Percentiles rank a stretch among this genome's conserved stretches.
phyloP scores from a whole-genome alignment of 371 early-diverging fungal species.

The Mucor ambiguus region DNA sequence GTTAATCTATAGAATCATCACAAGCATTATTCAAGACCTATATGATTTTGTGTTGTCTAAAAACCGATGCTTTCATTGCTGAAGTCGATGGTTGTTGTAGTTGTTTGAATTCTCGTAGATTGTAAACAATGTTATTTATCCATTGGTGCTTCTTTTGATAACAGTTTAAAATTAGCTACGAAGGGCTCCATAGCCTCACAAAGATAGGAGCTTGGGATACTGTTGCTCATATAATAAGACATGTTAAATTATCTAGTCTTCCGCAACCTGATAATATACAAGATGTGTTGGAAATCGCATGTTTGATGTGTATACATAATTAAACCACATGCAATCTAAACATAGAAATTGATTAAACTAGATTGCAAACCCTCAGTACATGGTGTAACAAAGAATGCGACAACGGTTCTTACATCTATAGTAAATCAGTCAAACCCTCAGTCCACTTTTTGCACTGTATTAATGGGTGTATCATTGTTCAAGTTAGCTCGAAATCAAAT shows the following conservation, averaged over 20 bases:
- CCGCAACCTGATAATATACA: neutral
- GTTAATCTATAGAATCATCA: neutral
- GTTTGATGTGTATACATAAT: neutral
- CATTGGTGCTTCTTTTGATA: neutral
- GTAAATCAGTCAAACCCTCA: neutral
- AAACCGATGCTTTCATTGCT: neutral
- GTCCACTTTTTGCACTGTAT: neutral
- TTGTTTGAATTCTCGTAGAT: neutral
- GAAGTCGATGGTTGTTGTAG: neutral
- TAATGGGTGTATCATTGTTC: neutral
- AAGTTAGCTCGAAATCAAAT: neutral
- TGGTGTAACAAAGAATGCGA: neutral
- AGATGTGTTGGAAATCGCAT: neutral
- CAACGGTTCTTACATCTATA: neutral
- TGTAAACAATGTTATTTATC: neutral
- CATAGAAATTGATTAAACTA: neutral
- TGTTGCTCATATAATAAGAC: neutral
- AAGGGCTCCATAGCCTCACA: too few relatives aligned
- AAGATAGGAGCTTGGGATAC: neutral
- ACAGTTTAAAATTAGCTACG: neutral
- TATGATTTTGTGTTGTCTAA: too few relatives aligned
- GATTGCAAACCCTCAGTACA: neutral
- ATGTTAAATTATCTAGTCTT: neutral
- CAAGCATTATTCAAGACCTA: neutral
- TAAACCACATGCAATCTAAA: neutral